A percentile compares a stretch with the other conserved stretches of the same genome.
These are phyloP conservation scores for Bertia moriformis DNA, from an alignment of 2,329 filamentous ascomycete genomes.

Conservation along the genomic window DNA sequence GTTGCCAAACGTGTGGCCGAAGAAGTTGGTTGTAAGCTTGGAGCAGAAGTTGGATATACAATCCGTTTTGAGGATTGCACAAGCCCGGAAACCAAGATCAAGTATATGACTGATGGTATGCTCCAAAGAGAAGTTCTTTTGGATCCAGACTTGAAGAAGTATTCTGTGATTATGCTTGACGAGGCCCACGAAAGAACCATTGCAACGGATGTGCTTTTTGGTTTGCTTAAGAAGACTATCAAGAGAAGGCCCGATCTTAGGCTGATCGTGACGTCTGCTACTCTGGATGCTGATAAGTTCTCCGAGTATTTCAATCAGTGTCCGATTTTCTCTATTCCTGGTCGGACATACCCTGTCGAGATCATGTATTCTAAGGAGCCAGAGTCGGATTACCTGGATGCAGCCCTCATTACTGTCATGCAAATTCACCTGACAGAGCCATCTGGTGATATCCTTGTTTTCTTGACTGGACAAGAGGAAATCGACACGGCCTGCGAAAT, in stretches of 20 bases:
- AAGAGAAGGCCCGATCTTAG: slow-evolving; percentile 77
- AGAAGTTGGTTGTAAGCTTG: slow-evolving; percentile 81
- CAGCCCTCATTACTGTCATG: slow-evolving; percentile 92
- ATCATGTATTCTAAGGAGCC: slow-evolving; percentile 90
- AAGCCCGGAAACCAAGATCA: slow-evolving; percentile 76
- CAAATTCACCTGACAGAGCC: slow-evolving; percentile 92
- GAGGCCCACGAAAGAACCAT: slow-evolving; percentile 97
- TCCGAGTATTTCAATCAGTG: slow-evolving; percentile 91
- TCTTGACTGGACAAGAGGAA: slow-evolving; percentile 93
- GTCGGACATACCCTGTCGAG: slow-evolving; percentile 87
- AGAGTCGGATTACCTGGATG: slow-evolving; percentile 87
- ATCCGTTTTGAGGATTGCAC: slow-evolving; percentile 96
- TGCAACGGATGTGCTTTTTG: slow-evolving; percentile 87
- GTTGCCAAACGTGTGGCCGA: slow-evolving; percentile 93
- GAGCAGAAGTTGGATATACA: slow-evolving; percentile 88
- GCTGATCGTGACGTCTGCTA: slow-evolving; percentile 91
- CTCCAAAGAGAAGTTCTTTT: slow-evolving; percentile 86
- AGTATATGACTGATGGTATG: slow-evolving; percentile 99
- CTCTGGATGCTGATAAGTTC: slow-evolving; percentile 93
- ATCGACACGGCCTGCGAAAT: slow-evolving; percentile 93
- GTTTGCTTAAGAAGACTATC: slow-evolving; percentile 81
- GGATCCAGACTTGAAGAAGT: slow-evolving; percentile 75
- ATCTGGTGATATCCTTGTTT: slow-evolving; percentile 84
- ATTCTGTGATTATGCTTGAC: slow-evolving; percentile 95
- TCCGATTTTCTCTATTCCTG: slow-evolving; percentile 92